Evolutionary conservation across 139 green algal species (phyloP), one percentile per base, ranked within the genome.

Genomic region (Closterium sp.): DNA sequence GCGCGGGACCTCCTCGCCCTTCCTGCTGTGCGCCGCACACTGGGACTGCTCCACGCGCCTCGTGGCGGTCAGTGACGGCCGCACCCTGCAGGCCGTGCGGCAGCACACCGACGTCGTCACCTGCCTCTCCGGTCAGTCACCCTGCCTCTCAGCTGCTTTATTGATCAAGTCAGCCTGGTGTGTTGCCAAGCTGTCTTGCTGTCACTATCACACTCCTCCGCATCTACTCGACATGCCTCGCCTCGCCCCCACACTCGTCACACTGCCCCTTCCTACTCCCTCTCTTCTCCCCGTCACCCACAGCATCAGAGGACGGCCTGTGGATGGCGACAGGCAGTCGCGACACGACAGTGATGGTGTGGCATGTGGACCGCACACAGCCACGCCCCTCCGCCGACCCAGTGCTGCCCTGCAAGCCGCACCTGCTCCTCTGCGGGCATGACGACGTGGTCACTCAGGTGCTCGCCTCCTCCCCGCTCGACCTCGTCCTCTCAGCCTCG

Each of bases 321-420:
- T 85, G 86, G 10, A 88, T 96, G 30, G 95, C 95, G 19, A 96
- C 89, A 21, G 96, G 96, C 86, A 96, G 93, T 91, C 73, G 91
- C 0, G 96, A 97, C 94, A 96, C 96, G 0, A 97, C 95, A 11
- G 50, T 97, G 9, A 95, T 96, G n/a, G 92, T 97, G n/a, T 97
- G 96, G 96, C 95, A 96, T 27, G 79, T 32, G 50, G 50, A 73
- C 13, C 50, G 50, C 50, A 22, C 50, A 22, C 50, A 73, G 50
- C 84, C 84, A 4, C 84, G 84, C 84, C n/a, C n/a, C 84, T 31
- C n/a, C 22, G n/a, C 84, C n/a, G 84, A 87, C n/a, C 84, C n/a
- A 1, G 84, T 87, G 84, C n/a, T 87, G 28, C 84, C 31, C 1
- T 85, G 89, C 85, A 89, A 89, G 90, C 96, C 96, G 2, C 90